Percentiles rank a stretch among this genome's conserved stretches.
phyloP scores from a whole-genome alignment of 148 eudicot genomes.

The Cornus kousa region DNA sequence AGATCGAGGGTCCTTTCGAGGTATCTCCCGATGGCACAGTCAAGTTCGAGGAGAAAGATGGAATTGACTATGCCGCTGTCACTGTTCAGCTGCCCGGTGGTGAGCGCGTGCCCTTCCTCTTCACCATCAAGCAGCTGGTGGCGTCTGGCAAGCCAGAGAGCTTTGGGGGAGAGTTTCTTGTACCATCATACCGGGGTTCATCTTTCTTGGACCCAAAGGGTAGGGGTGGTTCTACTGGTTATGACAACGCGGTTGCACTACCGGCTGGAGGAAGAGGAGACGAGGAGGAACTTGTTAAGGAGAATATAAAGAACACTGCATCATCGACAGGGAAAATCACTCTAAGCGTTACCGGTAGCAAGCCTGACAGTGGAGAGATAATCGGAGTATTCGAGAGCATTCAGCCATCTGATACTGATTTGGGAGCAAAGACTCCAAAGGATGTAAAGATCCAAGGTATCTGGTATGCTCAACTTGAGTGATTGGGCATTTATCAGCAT shows the following conservation, averaged over 20 bases:
- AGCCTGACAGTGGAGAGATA: conserved; percentile 93
- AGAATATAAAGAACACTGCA: conserved; percentile 75
- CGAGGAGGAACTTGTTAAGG: conserved; percentile 91
- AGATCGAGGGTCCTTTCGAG: conserved; percentile 97
- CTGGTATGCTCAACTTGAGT: conserved; percentile 98
- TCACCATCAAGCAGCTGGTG: conserved; percentile 88
- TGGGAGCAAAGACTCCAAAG: conserved; percentile 92
- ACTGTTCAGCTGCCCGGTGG: conserved; percentile 98
- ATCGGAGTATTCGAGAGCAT: conserved; percentile 93
- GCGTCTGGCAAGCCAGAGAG: conserved; percentile 87
- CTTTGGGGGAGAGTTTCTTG: conserved; percentile 78
- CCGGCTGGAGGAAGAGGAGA: conserved; percentile 99
- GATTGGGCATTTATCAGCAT: conserved; percentile 3
- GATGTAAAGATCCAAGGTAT: conserved; percentile 96
- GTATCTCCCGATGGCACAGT: conserved; percentile 71
- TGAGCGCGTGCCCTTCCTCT: conserved; percentile 93
- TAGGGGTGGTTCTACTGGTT: conserved; percentile 93
- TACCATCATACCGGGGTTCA: conserved; percentile 94
- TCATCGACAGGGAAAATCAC: conserved; percentile 67
- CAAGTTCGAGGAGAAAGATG: conserved; percentile 97
- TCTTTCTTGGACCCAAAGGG: conserved; percentile 99
- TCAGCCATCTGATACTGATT: conserved; percentile 98
- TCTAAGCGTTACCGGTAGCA: conserved; percentile 57
- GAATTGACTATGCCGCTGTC: conserved; percentile 97
- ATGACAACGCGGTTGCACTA: conserved; percentile 91